These are phyloP conservation scores for Trichopus zeylanicus DNA, from an alignment of 116 monocot species.

Conservation along the genomic window DNA sequence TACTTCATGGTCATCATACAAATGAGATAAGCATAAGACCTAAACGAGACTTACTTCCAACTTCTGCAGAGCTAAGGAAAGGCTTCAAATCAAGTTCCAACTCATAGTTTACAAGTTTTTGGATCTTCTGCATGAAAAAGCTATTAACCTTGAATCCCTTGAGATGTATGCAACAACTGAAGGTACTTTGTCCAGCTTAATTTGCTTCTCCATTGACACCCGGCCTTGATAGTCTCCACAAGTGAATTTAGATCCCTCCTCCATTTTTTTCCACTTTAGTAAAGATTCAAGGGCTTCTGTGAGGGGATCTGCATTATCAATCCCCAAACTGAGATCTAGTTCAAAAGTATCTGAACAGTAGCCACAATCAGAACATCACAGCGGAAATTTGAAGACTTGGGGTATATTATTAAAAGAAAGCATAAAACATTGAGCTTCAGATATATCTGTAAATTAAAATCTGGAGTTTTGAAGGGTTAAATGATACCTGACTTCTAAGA, in stretches of 20 bases:
- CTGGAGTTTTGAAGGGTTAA: too few relatives aligned
- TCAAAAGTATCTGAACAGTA: conserved; percentile 61
- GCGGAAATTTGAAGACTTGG: conserved; percentile 23
- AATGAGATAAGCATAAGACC: neutral
- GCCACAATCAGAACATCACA: conserved; percentile 58
- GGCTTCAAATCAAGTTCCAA: conserved; percentile 59
- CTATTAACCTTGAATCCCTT: conserved; percentile 55
- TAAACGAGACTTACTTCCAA: conserved; percentile 19
- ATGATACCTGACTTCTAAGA: conserved; percentile 58
- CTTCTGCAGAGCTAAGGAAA: conserved; percentile 23
- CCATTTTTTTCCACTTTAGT: conserved; percentile 58
- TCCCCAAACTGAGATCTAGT: conserved; percentile 73
- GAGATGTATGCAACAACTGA: conserved; percentile 58
- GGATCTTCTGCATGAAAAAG: conserved; percentile 29
- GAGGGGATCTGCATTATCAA: conserved; percentile 39
- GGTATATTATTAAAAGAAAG: neutral
- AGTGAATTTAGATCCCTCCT: conserved; percentile 40
- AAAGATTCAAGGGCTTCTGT: conserved; percentile 55
- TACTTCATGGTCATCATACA: neutral
- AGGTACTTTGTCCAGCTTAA: conserved; percentile 52
- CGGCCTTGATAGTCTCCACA: conserved; percentile 56
- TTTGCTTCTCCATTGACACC: conserved; percentile 53
- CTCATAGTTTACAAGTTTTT: conserved; percentile 55
- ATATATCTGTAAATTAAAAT: neutral
- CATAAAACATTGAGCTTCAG: neutral